phyloP scores from a whole-genome alignment of 345 rosid species.

The Aquilaria yunnanensis region DNA sequence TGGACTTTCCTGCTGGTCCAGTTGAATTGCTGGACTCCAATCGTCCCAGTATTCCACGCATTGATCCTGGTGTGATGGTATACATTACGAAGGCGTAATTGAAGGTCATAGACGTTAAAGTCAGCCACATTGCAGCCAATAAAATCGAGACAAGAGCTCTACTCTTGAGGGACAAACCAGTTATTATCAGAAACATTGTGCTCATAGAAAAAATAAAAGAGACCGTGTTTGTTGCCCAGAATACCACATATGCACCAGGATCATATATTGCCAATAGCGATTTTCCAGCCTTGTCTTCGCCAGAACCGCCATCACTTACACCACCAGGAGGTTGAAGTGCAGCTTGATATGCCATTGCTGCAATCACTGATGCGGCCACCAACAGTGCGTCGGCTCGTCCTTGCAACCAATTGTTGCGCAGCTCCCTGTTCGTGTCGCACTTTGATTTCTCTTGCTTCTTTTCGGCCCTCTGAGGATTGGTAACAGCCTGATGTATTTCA shows the following conservation, averaged over 20 bases:
- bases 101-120: conserved; percentile 5
- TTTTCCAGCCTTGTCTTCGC: not conserved
- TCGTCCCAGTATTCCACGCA: conserved; percentile 8
- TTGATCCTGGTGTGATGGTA: conserved; percentile 3
- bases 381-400: conserved; percentile 19
- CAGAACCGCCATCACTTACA: no score
- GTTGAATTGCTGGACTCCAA: not conserved
- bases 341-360: conserved; percentile 31
- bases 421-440: no score
- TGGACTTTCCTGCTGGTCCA: not conserved
- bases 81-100: conserved; percentile 15
- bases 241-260: not conserved
- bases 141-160: conserved; percentile 13
- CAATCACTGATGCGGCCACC: conserved; percentile 26
- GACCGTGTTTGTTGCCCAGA: conserved; percentile 13
- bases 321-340: conserved; percentile 28
- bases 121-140: conserved; percentile 18
- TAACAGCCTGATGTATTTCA: no score
- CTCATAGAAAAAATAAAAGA: conserved; percentile 23
- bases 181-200: conserved; percentile 16
- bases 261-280: not conserved
- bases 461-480: not conserved
- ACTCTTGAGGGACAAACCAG: conserved; percentile 18
- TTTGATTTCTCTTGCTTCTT: conserved; percentile 2
- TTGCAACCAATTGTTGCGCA: conserved; percentile 11